Conservation (phyloP, 1,284 basidiomycete species). For the Cutaneotrichosporon sp. region DNA sequence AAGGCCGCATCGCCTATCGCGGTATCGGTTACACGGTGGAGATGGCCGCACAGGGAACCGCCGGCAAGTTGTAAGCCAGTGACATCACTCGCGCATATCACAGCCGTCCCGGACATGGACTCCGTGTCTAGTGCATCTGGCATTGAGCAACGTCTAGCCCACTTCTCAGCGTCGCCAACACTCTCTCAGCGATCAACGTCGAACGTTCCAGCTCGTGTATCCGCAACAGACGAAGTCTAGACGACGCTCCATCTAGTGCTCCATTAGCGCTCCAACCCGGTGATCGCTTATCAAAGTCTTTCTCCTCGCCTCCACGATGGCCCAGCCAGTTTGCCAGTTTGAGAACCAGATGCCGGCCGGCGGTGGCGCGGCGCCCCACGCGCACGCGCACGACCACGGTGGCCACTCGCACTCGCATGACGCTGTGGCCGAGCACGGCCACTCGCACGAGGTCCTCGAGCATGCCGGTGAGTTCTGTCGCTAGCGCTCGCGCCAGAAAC, state of each 20-base stretch:
- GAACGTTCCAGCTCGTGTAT: background rate
- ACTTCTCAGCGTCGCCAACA: background rate
- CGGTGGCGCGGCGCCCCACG: constrained; percentile 6
- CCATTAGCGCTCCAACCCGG: background rate
- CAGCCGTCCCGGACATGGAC: too few relatives aligned
- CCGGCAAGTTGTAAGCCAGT: too few relatives aligned
- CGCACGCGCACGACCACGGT: constrained; percentile 31
- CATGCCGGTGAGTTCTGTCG: constrained; percentile 61
- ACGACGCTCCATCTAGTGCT: background rate
- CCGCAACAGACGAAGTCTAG: too few relatives aligned
- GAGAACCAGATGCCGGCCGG: constrained; percentile 37
- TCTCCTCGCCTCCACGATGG: background rate
- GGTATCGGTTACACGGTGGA: too few relatives aligned
- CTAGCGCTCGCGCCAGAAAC: too few relatives aligned
- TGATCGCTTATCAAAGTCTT: too few relatives aligned
- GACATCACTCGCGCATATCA: too few relatives aligned
- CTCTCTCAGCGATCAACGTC: background rate
- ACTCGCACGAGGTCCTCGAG: constrained; percentile 85
- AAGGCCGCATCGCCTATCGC: too few relatives aligned
- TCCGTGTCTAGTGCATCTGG: too few relatives aligned
- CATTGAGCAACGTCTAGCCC: too few relatives aligned
- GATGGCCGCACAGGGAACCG: too few relatives aligned
- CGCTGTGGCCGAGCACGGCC: constrained; percentile 62
- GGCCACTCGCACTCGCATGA: constrained; percentile 31
- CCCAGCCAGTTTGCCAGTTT: constrained; percentile 36